Base-by-base conservation (phyloP, 2,329 filamentous ascomycete species). In the Aureobasidium sp. region DNA sequence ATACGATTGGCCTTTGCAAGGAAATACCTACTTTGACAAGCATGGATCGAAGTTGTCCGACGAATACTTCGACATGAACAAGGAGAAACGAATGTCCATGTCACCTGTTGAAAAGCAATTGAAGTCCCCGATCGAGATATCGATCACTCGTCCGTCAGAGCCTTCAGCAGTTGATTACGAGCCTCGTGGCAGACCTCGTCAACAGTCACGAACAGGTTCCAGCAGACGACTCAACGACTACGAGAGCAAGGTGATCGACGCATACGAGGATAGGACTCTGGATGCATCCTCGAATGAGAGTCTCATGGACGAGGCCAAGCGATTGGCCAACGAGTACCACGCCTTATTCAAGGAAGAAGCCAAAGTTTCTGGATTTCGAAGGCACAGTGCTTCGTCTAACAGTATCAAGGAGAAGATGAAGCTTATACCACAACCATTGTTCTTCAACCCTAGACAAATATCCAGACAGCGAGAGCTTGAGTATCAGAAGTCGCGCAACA, bases 341-440 rank as follows among this genome's bases (percentile, higher is more conserved):
- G 60, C 62, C 1, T 35, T 70, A n/a, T 64, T 70, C 9, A 65
- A 59, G 1, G 66, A 70, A 53, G 64, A 63, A 11, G 56, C 65
- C 35, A 64, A 29, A 27, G 14, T n/a, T 19, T 6, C 42, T 22
- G 42, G 40, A 9, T n/a, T n/a, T 19, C 19, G 54, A 17, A 58
- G 48, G 31, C 29, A 58, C 19, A 58, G 54, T 14, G 54, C 54
- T 12, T 58, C 54, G 15, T 48, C 54, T 4, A 39, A 27, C 8
- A 58, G 42, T 47, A 35, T 45, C 17, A 53, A 47, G 15, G 47
- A 53, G 45, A 44, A 39, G 17, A 70, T 71, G 68, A 73, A 68
- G 58, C 66, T 72, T 64, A 65, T 71, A 2, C 71, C 70, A 5
- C 69, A 70, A 49, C 69, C 71, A 35, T 63, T 72, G 0, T 72